Evolutionary conservation across 768 basidiomycete genomes (phyloP).

Genomic region (Pisolithus sp.): DNA sequence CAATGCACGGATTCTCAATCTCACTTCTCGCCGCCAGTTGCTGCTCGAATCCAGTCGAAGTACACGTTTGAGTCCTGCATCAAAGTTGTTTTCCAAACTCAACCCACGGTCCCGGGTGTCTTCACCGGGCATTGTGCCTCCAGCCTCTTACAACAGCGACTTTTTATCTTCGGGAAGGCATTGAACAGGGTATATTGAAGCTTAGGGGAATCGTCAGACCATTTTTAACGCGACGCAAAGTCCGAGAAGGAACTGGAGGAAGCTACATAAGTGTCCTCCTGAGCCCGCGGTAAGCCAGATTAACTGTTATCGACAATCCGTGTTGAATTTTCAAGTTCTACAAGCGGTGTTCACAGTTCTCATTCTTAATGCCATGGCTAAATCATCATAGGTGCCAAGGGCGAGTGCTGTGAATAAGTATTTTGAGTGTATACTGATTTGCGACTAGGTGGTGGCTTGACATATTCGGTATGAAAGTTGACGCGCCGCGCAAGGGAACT

Average conservation of each 20-base stretch:
- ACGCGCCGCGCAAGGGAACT: conserved; percentile 7
- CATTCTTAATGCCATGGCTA: conserved; percentile 84
- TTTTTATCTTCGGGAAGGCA: conserved; percentile 75
- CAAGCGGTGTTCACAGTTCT: conserved; percentile 67
- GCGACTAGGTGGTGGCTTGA: conserved; percentile 63
- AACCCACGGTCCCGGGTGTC: conserved; percentile 59
- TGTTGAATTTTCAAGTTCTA: conserved; percentile 3
- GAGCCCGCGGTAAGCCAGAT: conserved; percentile 61
- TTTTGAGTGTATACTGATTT: neutral
- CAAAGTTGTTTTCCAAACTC: conserved; percentile 47
- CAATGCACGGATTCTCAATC: too few species aligned
- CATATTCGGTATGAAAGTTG: conserved; percentile 85
- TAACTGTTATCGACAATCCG: conserved; percentile 1
- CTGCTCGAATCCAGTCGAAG: conserved; percentile 76
- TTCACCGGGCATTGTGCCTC: conserved; percentile 67
- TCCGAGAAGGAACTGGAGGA: too few species aligned
- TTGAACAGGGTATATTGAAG: too few species aligned
- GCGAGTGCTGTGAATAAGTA: too few species aligned
- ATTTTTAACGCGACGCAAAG: conserved; percentile 92
- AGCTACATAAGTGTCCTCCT: conserved; percentile 71
- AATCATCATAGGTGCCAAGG: conserved; percentile 89
- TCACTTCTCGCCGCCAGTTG: too few species aligned
- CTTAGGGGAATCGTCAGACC: conserved; percentile 76
- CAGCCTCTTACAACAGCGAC: conserved; percentile 71
- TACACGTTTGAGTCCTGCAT: conserved; percentile 59